phyloP scores from a whole-genome alignment of 1,284 basidiomycete genomes.

The Ceratobasidium papillatum region DNA sequence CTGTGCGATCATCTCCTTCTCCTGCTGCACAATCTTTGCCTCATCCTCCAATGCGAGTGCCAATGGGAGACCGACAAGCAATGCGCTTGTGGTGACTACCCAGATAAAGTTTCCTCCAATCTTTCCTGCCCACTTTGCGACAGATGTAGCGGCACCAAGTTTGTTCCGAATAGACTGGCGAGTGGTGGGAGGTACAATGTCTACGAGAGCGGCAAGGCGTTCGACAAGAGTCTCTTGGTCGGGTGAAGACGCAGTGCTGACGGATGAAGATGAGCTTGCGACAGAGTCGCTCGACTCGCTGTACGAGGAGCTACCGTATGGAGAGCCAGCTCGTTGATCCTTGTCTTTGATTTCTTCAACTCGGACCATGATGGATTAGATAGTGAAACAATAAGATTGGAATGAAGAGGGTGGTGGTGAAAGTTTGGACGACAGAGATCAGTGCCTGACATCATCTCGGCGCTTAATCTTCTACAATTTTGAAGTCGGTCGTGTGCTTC shows the following conservation, averaged over 20 bases:
- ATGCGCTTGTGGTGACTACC: conserved; percentile 92
- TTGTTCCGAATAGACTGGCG: conserved; percentile 76
- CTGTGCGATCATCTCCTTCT: conserved; percentile 93
- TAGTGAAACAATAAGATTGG: conserved; percentile 12
- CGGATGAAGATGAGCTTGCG: conserved; percentile 75
- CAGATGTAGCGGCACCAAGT: conserved; percentile 66
- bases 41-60: conserved; percentile 96
- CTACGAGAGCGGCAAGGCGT: conserved; percentile 88
- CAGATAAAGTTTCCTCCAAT: conserved; percentile 89
- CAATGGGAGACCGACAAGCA: conserved; percentile 92
- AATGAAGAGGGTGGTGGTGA: conserved; percentile 17
- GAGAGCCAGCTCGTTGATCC: conserved; percentile 63
- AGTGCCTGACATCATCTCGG: conserved; percentile 34
- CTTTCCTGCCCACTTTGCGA: conserved; percentile 72
- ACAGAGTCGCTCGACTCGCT: conserved; percentile 74
- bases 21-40: conserved; percentile 91
- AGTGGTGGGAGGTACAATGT: conserved; percentile 93
- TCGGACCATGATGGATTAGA: conserved; percentile 72
- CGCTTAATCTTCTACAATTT: conserved; percentile 36
- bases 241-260: conserved; percentile 58
- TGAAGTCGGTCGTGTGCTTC: conserved; percentile 19
- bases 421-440: conserved; percentile 41
- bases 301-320: conserved; percentile 73
- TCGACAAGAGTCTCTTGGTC: conserved; percentile 83
- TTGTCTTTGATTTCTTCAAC: conserved; percentile 84